Conservation (phyloP, 2,329 filamentous ascomycete species). For the Diaporthe sp. region DNA sequence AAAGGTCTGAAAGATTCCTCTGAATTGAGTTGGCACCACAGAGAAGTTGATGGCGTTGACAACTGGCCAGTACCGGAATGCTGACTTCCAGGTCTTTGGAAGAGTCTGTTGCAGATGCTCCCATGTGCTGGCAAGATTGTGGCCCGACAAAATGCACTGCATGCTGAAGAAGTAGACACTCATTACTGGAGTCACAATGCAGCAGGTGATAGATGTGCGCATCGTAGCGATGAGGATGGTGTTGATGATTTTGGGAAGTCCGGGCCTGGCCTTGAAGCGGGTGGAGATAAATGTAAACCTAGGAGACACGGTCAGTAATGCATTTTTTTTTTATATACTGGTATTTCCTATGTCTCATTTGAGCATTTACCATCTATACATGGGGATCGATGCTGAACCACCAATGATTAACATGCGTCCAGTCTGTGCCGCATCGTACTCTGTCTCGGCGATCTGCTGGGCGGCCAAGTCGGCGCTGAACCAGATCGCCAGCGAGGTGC, state of each 20-base stretch:
- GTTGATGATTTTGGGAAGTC: background rate
- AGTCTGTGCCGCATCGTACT: constrained; percentile 13
- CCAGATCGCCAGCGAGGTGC: constrained; percentile 1
- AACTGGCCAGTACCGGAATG: constrained; percentile 3
- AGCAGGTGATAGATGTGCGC: constrained; percentile 9
- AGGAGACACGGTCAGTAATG: background rate
- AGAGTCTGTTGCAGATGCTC: background rate
- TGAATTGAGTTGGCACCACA: background rate
- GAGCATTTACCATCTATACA: background rate
- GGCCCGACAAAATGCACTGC: background rate
- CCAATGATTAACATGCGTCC: constrained; percentile 14
- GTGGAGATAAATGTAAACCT: constrained; percentile 7
- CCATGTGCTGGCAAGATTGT: background rate
- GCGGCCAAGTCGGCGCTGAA: background rate
- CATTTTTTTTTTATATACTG: background rate
- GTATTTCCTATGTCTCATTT: background rate
- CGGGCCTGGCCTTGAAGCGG: background rate
- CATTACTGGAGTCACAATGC: background rate
- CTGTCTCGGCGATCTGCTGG: background rate
- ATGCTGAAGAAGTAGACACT: constrained; percentile 18
- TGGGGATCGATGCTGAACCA: background rate
- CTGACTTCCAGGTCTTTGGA: background rate
- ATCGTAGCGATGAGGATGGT: background rate
- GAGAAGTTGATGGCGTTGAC: constrained; percentile 15
- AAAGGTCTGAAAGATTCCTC: background rate